Base-by-base conservation (phyloP, 1,139 yeast species). In the Taphrina betulina region DNA sequence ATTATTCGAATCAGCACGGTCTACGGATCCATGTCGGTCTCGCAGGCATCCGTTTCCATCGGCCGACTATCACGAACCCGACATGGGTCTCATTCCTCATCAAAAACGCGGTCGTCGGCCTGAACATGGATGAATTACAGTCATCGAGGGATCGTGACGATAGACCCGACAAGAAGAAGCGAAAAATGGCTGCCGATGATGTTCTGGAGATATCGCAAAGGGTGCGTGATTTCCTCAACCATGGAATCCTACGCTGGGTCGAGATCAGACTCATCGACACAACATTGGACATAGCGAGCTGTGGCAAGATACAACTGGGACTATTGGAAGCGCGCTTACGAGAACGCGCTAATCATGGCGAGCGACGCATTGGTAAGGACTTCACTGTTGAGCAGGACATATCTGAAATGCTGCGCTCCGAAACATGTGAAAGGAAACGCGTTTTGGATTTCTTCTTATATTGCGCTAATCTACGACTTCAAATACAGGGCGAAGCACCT, bases 41-140 rank as follows among this genome's bases (percentile, higher is more conserved):
- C 43, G 56, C 72, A 3, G 73, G 74, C 7, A 37, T 73, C 2
- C 58, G 67, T 3, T 60, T 73, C 8, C 75, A 72, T 57, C 66
- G 75, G 1, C 75, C 76, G 2, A 71, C 73, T 2, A 69, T 72
- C 24, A 71, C 75, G 3, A 60, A 70, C 14, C 76, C 75, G 34
- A 51, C 62, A 8, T 61, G 62, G 61, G 19, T 61, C 24, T 58
- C 63, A n/a, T 19, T 62, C 26, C 23, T 57, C 4, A 54, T 60
- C 24, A 41, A 53, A 10, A 57, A 51, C n/a, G 50, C 59, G 14
- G 36, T 50, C 3, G 28, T 60, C 12, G 40, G 38, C 16, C 23
- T 53, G 16, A 58, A 57, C 35, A 31, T 37, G 38, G 42, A 28
- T 16, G 29, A 17, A 1, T 50, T 28, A 26, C 45, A 52, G 29